These are phyloP conservation scores for Phytophthora constricta DNA, from an alignment of 352 stramenopile genomes.

Conservation along the genomic window DNA sequence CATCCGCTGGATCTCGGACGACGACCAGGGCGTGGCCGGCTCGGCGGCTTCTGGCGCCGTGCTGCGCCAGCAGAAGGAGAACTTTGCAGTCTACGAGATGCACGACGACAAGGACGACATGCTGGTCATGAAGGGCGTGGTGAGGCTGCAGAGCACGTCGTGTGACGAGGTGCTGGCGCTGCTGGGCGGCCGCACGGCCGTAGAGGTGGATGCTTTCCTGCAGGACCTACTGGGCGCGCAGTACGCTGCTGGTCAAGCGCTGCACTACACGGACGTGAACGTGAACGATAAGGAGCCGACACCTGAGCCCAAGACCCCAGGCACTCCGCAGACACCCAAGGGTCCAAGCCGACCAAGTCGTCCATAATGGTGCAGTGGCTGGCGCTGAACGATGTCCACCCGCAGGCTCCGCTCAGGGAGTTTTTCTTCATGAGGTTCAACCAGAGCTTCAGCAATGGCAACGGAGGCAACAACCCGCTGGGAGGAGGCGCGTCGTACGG, in stretches of 20 bases:
- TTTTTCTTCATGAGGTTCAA: conserved; percentile 87
- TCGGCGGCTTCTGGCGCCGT: conserved; percentile 41
- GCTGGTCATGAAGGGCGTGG: conserved; percentile 75
- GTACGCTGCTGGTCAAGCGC: conserved; percentile 64
- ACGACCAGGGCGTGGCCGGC: conserved; percentile 53
- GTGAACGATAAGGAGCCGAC: conserved; percentile 28
- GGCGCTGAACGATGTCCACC: conserved; percentile 63
- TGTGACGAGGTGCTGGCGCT: conserved; percentile 75
- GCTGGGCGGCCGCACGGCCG: conserved; percentile 50
- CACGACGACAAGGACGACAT: conserved; percentile 53
- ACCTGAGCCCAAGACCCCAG: conserved; percentile 29
- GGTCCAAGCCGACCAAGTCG: conserved; percentile 28
- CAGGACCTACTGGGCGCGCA: conserved; percentile 62
- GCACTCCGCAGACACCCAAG: conserved; percentile 29
- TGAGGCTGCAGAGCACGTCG: conserved; percentile 71
- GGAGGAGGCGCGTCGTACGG: conserved; percentile 57
- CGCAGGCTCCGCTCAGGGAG: conserved; percentile 65
- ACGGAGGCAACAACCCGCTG: conserved; percentile 34
- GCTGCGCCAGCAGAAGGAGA: conserved; percentile 78
- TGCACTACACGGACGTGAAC: conserved; percentile 59
- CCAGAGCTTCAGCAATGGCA: conserved; percentile 55
- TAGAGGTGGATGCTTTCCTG: conserved; percentile 57
- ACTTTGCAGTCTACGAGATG: conserved; percentile 82
- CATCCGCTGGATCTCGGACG: conserved; percentile 68
- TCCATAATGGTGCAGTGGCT: conserved; percentile 76